Evolutionary conservation across 768 basidiomycete genomes (phyloP).

Genomic region (Mycena epipterygia): DNA sequence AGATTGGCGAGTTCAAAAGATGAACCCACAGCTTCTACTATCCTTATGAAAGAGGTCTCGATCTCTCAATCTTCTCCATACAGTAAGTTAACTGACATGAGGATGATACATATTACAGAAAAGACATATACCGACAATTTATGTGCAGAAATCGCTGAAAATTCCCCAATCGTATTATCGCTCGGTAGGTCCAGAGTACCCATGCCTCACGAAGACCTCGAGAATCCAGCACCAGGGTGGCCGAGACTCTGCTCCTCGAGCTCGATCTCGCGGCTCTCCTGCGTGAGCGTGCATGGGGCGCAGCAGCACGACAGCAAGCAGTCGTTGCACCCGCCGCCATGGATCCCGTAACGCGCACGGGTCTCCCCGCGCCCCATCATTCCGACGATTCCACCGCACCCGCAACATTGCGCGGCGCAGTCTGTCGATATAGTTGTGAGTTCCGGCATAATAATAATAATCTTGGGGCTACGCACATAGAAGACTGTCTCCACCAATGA

Average conservation of each 20-base stretch:
- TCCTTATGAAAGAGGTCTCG: too few relatives aligned
- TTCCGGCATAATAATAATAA: neutral
- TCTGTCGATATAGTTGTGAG: neutral
- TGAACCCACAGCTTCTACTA: too few relatives aligned
- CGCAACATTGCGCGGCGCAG: slow-evolving; percentile 19
- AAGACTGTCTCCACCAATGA: slow-evolving; percentile 12
- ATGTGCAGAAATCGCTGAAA: neutral
- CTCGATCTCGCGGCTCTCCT: slow-evolving; percentile 32
- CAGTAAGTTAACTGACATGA: too few relatives aligned
- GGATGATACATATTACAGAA: too few relatives aligned
- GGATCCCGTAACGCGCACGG: slow-evolving; percentile 49
- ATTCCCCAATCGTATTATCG: neutral
- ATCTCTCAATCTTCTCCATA: too few relatives aligned
- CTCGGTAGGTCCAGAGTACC: neutral
- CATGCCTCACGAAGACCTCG: neutral
- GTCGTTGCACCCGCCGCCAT: slow-evolving; percentile 47
- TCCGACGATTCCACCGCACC: slow-evolving; percentile 10
- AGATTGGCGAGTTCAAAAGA: too few relatives aligned
- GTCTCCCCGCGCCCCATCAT: slow-evolving; percentile 23
- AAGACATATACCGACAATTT: too few relatives aligned
- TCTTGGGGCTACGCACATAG: neutral
- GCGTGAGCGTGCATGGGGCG: slow-evolving; percentile 15
- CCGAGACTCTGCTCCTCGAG: slow-evolving; percentile 30
- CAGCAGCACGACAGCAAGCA: slow-evolving; percentile 46
- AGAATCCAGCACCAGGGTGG: slow-evolving; percentile 2